These are phyloP conservation scores for Apiospora koreana DNA, from an alignment of 2,329 filamentous ascomycete species.

Conservation along the genomic window DNA sequence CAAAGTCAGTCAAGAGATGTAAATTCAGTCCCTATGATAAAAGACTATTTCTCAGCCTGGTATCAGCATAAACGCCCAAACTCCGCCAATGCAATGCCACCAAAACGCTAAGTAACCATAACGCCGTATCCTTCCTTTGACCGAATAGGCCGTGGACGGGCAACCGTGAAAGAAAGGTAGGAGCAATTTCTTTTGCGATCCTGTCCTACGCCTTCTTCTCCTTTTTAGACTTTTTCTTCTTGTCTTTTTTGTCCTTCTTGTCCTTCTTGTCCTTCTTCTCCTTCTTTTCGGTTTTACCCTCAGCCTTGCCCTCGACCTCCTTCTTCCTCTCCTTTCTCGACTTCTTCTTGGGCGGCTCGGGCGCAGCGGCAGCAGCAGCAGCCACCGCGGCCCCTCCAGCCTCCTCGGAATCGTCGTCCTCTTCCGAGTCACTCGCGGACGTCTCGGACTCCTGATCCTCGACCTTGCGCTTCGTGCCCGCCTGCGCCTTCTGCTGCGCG, in stretches of 20 bases:
- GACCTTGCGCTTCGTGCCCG: constrained; percentile 30
- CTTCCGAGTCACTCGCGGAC: constrained; percentile 2
- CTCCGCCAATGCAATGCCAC: neutral
- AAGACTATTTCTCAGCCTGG: neutral
- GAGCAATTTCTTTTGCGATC: neutral
- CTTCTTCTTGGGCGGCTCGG: constrained; percentile 11
- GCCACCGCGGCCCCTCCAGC: neutral
- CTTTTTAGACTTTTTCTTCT: constrained; percentile 12
- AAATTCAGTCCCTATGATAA: neutral
- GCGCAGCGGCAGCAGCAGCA: neutral
- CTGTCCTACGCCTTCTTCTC: neutral
- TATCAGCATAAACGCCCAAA: constrained; percentile 2
- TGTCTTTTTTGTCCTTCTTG: constrained; percentile 10
- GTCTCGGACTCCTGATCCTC: constrained; percentile 39
- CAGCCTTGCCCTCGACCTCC: constrained; percentile 6
- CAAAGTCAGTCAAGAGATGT: neutral
- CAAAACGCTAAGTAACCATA: constrained; percentile 5
- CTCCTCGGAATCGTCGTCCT: neutral
- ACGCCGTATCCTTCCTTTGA: neutral
- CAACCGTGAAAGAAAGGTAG: neutral
- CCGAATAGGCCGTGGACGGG: neutral
- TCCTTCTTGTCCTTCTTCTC: constrained; percentile 11
- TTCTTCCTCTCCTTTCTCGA: constrained; percentile 10
- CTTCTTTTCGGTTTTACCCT: constrained; percentile 8
- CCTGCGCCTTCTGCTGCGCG: constrained; percentile 14